Base-by-base conservation (phyloP, 164 flowering plant species). In the Houttuynia cordata region DNA sequence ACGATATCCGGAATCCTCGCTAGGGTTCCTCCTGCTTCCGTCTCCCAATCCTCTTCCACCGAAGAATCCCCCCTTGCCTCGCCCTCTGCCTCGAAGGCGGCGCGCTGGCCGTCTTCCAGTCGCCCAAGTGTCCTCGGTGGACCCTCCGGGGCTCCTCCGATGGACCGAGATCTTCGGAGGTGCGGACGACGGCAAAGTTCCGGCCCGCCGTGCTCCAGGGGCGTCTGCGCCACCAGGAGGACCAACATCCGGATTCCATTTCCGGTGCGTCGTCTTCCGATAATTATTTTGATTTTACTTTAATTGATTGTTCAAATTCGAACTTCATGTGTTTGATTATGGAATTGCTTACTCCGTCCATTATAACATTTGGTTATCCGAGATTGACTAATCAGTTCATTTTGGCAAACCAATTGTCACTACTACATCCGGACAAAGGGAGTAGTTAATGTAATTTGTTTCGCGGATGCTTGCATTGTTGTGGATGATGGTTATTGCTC, bases 231-330 rank as follows among this genome's bases (percentile, higher is more conserved):
- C 17, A 56, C 50, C 78, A 72, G 50, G 81, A 77, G 65, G 81
- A 77, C 55, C 97, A 86, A 88, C 62, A 56, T 86, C 37, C 77
- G 77, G 39, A 83, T 91, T 66, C 99, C 97, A 9, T 94, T 94
- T 61, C 97, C 9, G 86, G 99, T 88, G 72, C 45, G 49, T 47
- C 2, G 45, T 47, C 20, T 15, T 41, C 24, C n/a, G 17, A 9
- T 1, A 10, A 13, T 58, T 17, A 19, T 42, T n/a, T 22, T 10
- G 4, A 14, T 23, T 24, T 40, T 53, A 1, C n/a, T n/a, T n/a
- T n/a, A n/a, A 10, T 66, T 60, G 30, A 21, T 21, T 42, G 34
- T 64, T 30, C 37, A 2, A 30, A 30, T 30, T 30, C 9, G 18
- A 34, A 47, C 13, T 4, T 56, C 23, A 25, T 54, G 30, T 12